These are phyloP conservation scores for Cladobotryum mycophilum DNA, from an alignment of 2,329 filamentous ascomycete species.

Conservation along the genomic window DNA sequence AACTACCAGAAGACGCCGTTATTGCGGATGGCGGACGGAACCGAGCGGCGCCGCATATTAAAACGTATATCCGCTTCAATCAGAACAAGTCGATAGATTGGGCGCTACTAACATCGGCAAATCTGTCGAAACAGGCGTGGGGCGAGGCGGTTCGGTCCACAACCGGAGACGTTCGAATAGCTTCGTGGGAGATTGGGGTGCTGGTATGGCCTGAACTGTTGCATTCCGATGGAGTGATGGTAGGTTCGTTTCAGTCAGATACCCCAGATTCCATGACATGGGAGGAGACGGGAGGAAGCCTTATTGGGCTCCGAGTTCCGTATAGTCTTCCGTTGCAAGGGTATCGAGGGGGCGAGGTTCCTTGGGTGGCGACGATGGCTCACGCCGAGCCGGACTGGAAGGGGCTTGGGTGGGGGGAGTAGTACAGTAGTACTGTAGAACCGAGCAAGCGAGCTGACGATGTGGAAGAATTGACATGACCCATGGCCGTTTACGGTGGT, in stretches of 20 bases:
- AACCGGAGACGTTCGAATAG: conserved; percentile 59
- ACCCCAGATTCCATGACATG: conserved; percentile 30
- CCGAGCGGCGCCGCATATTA: conserved; percentile 78
- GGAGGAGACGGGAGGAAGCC: conserved; percentile 20
- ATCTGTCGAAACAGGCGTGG: conserved; percentile 85
- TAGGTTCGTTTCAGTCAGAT: conserved; percentile 61
- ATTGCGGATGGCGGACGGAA: conserved; percentile 51
- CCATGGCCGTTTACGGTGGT: too few relatives aligned
- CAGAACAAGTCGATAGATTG: conserved; percentile 59
- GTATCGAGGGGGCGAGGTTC: conserved; percentile 58
- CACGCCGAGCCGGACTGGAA: conserved; percentile 59
- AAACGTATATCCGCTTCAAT: conserved; percentile 72
- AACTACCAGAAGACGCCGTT: conserved; percentile 16
- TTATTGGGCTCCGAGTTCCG: conserved; percentile 72
- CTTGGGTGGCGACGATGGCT: conserved; percentile 66
- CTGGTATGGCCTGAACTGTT: conserved; percentile 69
- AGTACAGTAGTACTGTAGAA: too few relatives aligned
- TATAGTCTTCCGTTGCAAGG: conserved; percentile 69
- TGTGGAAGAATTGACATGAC: too few relatives aligned
- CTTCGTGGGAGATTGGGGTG: conserved; percentile 80
- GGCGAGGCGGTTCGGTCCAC: conserved; percentile 54
- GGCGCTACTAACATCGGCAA: conserved; percentile 87
- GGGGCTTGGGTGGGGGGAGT: conserved; percentile 34
- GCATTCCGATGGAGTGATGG: conserved; percentile 50
- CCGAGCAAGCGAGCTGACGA: too few relatives aligned